Evolutionary conservation across 2,329 filamentous ascomycete species (phyloP), one percentile per base, ranked within the genome.

Genomic region (Acarospora socialis): DNA sequence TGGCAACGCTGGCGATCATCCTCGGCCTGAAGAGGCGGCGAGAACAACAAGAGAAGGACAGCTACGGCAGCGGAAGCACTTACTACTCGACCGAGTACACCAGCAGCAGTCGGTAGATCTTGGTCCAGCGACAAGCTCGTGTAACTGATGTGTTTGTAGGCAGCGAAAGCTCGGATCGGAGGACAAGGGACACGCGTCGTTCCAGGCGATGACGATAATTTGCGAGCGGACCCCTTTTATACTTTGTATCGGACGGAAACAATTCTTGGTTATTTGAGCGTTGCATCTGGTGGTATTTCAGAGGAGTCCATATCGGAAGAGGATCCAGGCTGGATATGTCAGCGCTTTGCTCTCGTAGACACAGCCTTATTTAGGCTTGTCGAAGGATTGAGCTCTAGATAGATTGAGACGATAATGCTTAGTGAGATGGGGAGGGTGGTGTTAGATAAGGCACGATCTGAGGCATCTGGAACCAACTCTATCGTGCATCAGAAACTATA

Each of bases 1-100:
- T 63, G 28, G 59, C 56, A 29, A 56, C 54, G 7, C 40, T 65
- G 35, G 60, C 60, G 7, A 42, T 63, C 12, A 55, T 59, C 26
- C 44, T 65, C 25, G 62, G 61, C 5, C 35, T 65, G 44, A 60
- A 54, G 49, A 53, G 59, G 39, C 52, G 48, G 36, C 51, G 43
- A 31, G 48, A 55, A 18, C 48, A 54, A 10, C 53, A 57, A 19
- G 49, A 53, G 30, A 61, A 59, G 46, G 58, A 50, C 41, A 43
- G 53, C 50, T 46, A 48, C 33, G 38, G 36, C 21, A 60, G 52
- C 39, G 52, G 50, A 10, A 57, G 57, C 40, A 57, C 54, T 36
- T 43, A 47, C 21, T 53, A 54, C 21, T 60, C 58, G 42, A 55
- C 51, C 16, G 50, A 54, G 31, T 55, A 54, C 38, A 59, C 56